Base-by-base conservation (phyloP, 2,329 filamentous ascomycete species). In the Cercospora janseana region DNA sequence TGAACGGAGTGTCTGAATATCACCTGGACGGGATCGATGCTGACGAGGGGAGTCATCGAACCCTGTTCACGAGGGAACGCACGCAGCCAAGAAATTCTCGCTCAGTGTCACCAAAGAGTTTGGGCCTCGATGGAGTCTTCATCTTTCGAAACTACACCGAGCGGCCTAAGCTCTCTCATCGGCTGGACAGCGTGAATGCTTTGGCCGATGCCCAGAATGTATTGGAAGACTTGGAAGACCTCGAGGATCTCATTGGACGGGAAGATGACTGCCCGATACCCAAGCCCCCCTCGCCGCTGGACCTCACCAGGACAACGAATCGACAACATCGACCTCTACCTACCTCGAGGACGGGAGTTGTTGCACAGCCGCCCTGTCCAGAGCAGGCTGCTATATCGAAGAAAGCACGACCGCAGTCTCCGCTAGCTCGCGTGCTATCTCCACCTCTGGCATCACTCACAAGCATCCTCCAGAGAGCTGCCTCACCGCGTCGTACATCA, bases 111-210 rank as follows among this genome's bases (percentile, higher is more conserved):
- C 21, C 35, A 20, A 40, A 40, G 35, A 26, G 20, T 40, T n/a
- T n/a, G n/a, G n/a, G n/a, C n/a, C 35, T 15, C 3, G 35, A 40
- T 40, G 35, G 26, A 40, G 35, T 15, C 7, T 40, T 40, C 35
- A 40, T 40, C 21, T 40, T 40, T 26, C 21, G 20, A 20, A 20
- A n/a, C 20, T 9, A 26, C 10, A 26, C 35, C 12, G 26, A 9
- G 16, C 35, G 3, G 23, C 21, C 35, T 4, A 40, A 40, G 21
- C 35, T 15, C 6, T 40, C 35, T 40, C 18, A 13, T 13, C 35
- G 35, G 23, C 21, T 40, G 7, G 35, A 40, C n/a, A 40, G 35
- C 21, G n/a, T 12, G 4, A 16, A 13, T 23, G 20, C 23, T 9
- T 40, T n/a, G 35, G n/a, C n/a, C n/a, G n/a, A 7, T 15, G 18